These are phyloP conservation scores for Ploettnerulaceae sp. DNA, from an alignment of 2,329 filamentous ascomycete genomes.

Conservation along the genomic window DNA sequence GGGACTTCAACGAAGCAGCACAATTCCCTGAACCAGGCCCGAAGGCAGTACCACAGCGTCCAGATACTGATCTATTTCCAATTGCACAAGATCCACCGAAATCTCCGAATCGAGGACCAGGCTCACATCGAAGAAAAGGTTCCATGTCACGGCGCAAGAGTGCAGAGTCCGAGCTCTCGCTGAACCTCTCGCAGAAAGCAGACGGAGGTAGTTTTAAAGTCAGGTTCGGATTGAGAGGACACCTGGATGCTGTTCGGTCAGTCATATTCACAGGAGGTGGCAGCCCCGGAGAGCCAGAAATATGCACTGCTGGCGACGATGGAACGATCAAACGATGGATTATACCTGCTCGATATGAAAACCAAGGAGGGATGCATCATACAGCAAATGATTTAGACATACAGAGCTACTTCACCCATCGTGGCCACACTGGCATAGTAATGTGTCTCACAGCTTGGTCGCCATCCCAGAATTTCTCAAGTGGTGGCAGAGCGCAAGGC, in stretches of 20 bases:
- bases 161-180: slow-evolving; percentile 58
- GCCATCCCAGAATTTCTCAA: slow-evolving; percentile 81
- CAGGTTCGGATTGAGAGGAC: slow-evolving; percentile 83
- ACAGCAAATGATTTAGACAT: slow-evolving; percentile 74
- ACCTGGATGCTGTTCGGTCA: slow-evolving; percentile 87
- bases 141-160: slow-evolving; percentile 70
- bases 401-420: slow-evolving; percentile 88
- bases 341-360: slow-evolving; percentile 75
- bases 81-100: slow-evolving; percentile 74
- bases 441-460: slow-evolving; percentile 84
- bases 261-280: slow-evolving; percentile 97
- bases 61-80: slow-evolving; percentile 85
- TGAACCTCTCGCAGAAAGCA: slow-evolving; percentile 51
- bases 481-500: slow-evolving; percentile 78
- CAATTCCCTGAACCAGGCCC: slow-evolving; percentile 51
- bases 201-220: slow-evolving; percentile 85
- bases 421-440: slow-evolving; percentile 87
- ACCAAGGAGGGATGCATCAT: slow-evolving; percentile 44
- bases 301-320: slow-evolving; percentile 93
- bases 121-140: slow-evolving; percentile 73
- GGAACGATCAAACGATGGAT: slow-evolving; percentile 96
- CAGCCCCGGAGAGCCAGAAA: slow-evolving; percentile 91
- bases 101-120: slow-evolving; percentile 66
- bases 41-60: slow-evolving; percentile 56
- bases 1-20: slow-evolving; percentile 87